A percentile compares a stretch with the other conserved stretches of the same genome.
Conservation (phyloP, 2,329 filamentous ascomycete species). For the Trichoderma asperellum region DNA sequence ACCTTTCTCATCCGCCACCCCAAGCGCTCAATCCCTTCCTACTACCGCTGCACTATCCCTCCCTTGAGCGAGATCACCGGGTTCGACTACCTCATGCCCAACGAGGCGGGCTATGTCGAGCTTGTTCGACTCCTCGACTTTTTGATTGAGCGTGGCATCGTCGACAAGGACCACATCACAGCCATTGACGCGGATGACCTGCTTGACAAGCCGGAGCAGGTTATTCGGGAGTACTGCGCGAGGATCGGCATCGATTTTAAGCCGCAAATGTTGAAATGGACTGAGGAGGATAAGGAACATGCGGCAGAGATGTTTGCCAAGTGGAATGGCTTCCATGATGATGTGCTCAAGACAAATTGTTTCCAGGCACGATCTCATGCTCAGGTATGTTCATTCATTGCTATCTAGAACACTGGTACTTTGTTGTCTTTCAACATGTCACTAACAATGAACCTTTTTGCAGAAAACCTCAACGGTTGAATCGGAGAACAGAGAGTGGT, state of each 20-base stretch:
- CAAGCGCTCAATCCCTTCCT: conserved; percentile 87
- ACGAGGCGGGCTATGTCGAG: conserved; percentile 89
- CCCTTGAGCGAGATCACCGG: conserved; percentile 81
- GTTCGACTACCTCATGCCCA: conserved; percentile 83
- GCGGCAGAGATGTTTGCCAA: conserved; percentile 86
- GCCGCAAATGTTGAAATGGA: conserved; percentile 82
- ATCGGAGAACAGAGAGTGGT: conserved; percentile 72
- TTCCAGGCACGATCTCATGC: conserved; percentile 71
- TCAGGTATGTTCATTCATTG: conserved; percentile 51
- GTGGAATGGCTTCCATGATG: conserved; percentile 96
- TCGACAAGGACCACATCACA: conserved; percentile 76
- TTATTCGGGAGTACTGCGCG: conserved; percentile 79
- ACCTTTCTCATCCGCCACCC: conserved; percentile 97
- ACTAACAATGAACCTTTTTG: not conserved
- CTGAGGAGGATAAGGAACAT: conserved; percentile 71
- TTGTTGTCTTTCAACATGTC: not conserved
- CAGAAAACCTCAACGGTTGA: conserved; percentile 67
- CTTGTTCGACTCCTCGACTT: conserved; percentile 87
- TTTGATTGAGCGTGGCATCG: conserved; percentile 67
- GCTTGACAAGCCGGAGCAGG: conserved; percentile 77
- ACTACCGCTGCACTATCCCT: conserved; percentile 91
- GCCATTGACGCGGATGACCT: conserved; percentile 94
- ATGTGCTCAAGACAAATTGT: conserved; percentile 81
- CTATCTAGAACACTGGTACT: too few relatives aligned
- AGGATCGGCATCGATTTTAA: conserved; percentile 77